Evolutionary conservation across 2,329 filamentous ascomycete species (phyloP).

Genomic region (Sodiomyces alkalinus): DNA sequence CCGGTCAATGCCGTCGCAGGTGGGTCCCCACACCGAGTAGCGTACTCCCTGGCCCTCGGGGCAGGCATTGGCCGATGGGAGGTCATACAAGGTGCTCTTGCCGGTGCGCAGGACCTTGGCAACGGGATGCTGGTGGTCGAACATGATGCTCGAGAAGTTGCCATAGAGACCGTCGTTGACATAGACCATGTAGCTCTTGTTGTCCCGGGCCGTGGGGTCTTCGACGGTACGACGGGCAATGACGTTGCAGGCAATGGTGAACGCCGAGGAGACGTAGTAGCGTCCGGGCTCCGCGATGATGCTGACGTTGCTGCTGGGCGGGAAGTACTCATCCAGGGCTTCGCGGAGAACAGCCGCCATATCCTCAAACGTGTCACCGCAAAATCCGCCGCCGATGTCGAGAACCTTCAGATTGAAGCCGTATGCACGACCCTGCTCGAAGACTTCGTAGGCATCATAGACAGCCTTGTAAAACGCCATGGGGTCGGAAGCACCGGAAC

Average conservation of each 20-base stretch:
- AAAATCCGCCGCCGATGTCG: slow-evolving; percentile 90
- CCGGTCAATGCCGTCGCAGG: slow-evolving; percentile 94
- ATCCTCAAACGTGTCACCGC: slow-evolving; percentile 74
- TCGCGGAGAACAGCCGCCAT: slow-evolving; percentile 71
- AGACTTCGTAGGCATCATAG: slow-evolving; percentile 73
- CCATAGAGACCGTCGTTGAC: slow-evolving; percentile 96
- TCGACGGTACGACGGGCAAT: slow-evolving; percentile 86
- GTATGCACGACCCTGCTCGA: slow-evolving; percentile 63
- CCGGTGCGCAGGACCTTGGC: slow-evolving; percentile 63
- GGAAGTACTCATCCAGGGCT: slow-evolving; percentile 80
- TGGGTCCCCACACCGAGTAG: slow-evolving; percentile 97
- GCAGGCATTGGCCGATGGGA: slow-evolving; percentile 30
- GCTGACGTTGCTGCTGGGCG: slow-evolving; percentile 51
- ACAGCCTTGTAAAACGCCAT: slow-evolving; percentile 82
- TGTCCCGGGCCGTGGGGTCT: slow-evolving; percentile 47
- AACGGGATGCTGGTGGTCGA: slow-evolving; percentile 86
- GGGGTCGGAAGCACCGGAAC: slow-evolving; percentile 91
- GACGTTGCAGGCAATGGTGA: slow-evolving; percentile 88
- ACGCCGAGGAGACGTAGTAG: slow-evolving; percentile 87
- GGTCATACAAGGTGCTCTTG: slow-evolving; percentile 42
- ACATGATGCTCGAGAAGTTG: slow-evolving; percentile 99
- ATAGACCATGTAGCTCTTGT: slow-evolving; percentile 87
- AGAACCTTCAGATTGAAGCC: slow-evolving; percentile 76
- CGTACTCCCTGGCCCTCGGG: slow-evolving; percentile 41
- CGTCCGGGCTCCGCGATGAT: slow-evolving; percentile 94